Conservation (phyloP, 495 filamentous ascomycete genomes). For the Hypomontagnella submonticulosa region DNA sequence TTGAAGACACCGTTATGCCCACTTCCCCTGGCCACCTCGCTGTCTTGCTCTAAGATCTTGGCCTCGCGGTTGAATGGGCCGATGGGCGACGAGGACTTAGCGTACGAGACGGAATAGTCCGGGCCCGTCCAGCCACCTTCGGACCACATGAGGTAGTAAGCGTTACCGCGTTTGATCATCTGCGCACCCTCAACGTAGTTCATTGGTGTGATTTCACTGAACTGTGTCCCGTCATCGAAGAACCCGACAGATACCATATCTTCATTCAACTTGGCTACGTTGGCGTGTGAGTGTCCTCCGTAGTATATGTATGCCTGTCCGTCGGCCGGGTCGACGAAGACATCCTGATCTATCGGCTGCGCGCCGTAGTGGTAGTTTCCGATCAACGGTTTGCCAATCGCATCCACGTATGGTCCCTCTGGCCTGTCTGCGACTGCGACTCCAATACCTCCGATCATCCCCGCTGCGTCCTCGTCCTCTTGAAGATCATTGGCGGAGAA, state of each 20-base stretch:
- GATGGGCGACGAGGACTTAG: conserved; percentile 54
- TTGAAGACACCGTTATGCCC: conserved; percentile 58
- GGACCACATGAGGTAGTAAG: conserved; percentile 62
- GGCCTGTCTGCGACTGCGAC: conserved; percentile 58
- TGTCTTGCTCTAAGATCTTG: conserved; percentile 56
- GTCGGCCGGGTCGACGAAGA: conserved; percentile 61
- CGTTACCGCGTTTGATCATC: conserved; percentile 56
- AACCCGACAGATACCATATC: conserved; percentile 57
- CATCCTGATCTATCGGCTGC: conserved; percentile 63
- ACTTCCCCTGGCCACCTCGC: conserved; percentile 53
- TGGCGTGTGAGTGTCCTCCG: conserved; percentile 58
- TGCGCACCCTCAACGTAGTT: conserved; percentile 59
- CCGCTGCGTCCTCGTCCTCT: conserved; percentile 26
- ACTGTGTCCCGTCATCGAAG: conserved; percentile 45
- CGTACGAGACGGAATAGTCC: conserved; percentile 61
- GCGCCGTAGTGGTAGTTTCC: conserved; percentile 51
- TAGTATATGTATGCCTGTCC: conserved; percentile 63
- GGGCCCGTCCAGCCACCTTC: conserved; percentile 59
- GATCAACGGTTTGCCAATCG: conserved; percentile 58
- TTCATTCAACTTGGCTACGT: conserved; percentile 56
- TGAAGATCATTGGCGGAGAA: conserved; percentile 60
- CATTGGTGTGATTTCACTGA: conserved; percentile 57
- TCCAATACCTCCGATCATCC: conserved; percentile 53
- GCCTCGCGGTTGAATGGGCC: conserved; percentile 55
- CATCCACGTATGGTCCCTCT: conserved; percentile 59